Evolutionary conservation across 2,329 filamentous ascomycete species (phyloP).

Genomic region (Colletotrichum scovillei): DNA sequence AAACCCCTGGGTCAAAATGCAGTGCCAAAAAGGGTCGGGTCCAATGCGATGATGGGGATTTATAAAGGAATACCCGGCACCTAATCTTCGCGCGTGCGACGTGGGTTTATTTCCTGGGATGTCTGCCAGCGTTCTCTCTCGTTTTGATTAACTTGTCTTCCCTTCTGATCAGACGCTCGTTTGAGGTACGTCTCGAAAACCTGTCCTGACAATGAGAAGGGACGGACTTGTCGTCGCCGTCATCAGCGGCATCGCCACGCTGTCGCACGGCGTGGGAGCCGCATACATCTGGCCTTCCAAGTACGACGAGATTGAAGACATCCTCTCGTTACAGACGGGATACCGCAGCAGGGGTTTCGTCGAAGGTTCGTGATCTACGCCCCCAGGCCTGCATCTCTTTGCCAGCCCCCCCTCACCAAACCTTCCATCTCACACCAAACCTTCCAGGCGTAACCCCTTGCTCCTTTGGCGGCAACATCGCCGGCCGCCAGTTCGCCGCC

Average conservation of each 20-base stretch:
- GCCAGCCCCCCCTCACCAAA: too few species aligned
- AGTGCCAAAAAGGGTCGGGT: constrained; percentile 5
- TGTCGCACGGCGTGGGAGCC: background rate
- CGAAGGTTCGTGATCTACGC: constrained; percentile 34
- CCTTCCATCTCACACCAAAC: background rate
- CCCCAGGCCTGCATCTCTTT: background rate
- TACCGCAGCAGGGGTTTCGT: constrained; percentile 38
- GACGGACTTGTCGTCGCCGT: background rate
- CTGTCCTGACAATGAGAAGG: background rate
- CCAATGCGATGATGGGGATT: constrained; percentile 7
- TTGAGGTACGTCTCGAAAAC: background rate
- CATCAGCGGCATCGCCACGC: background rate
- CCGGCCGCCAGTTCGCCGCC: constrained; percentile 42
- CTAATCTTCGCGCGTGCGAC: background rate
- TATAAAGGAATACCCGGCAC: background rate
- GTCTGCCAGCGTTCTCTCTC: background rate
- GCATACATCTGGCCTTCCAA: constrained; percentile 39
- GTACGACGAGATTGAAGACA: constrained; percentile 39
- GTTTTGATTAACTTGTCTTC: background rate
- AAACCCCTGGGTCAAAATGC: background rate
- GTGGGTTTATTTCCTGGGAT: background rate
- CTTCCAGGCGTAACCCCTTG: constrained; percentile 35
- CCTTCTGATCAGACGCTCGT: background rate
- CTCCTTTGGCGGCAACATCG: constrained; percentile 37
- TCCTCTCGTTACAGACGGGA: constrained; percentile 37